A percentile compares a stretch with the other conserved stretches of the same genome.
These are phyloP conservation scores for Penicillium antarcticum DNA, from an alignment of 495 filamentous ascomycete genomes.

Conservation along the genomic window DNA sequence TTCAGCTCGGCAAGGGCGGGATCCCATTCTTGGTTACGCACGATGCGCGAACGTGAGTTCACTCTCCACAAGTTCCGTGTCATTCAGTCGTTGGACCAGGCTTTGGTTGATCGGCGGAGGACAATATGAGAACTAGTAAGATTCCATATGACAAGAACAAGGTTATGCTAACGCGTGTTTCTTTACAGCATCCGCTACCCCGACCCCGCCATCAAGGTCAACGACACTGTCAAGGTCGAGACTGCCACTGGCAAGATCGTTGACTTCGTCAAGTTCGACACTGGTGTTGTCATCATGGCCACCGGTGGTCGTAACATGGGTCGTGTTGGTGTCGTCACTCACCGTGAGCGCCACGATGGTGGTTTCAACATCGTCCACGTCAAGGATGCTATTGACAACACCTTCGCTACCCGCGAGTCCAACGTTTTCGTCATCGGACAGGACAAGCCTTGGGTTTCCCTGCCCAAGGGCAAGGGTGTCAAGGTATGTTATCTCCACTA, in stretches of 20 bases:
- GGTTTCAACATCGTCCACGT: conserved; percentile 99
- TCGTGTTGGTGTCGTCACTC: conserved; percentile 99
- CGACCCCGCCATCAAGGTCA: conserved; percentile 96
- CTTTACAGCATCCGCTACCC: conserved; percentile 90
- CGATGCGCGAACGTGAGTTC: conserved; percentile 99
- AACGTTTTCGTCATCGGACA: conserved; percentile 98
- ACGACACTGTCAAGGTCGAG: conserved; percentile 99
- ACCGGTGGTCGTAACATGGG: conserved; percentile 99
- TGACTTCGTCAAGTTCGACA: conserved; percentile 97
- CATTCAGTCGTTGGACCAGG: conserved; percentile 99
- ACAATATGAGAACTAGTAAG: conserved; percentile 41
- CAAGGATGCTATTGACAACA: conserved; percentile 99
- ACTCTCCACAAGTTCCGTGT: conserved; percentile 66
- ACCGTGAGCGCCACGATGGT: conserved; percentile 99
- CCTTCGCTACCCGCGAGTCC: conserved; percentile 95
- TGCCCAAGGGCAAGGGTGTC: conserved; percentile 99
- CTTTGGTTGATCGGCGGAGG: conserved; percentile 74
- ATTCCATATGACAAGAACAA: conserved; percentile 18
- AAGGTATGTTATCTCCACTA: conserved; percentile 55
- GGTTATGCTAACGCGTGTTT: conserved; percentile 34
- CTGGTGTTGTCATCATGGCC: conserved; percentile 93
- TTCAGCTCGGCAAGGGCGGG: conserved; percentile 97
- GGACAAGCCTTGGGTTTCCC: conserved; percentile 97
- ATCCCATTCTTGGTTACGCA: conserved; percentile 99
- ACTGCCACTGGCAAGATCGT: conserved; percentile 92